Conservation (phyloP, 495 filamentous ascomycete genomes). For the Hamigera avellanea region DNA sequence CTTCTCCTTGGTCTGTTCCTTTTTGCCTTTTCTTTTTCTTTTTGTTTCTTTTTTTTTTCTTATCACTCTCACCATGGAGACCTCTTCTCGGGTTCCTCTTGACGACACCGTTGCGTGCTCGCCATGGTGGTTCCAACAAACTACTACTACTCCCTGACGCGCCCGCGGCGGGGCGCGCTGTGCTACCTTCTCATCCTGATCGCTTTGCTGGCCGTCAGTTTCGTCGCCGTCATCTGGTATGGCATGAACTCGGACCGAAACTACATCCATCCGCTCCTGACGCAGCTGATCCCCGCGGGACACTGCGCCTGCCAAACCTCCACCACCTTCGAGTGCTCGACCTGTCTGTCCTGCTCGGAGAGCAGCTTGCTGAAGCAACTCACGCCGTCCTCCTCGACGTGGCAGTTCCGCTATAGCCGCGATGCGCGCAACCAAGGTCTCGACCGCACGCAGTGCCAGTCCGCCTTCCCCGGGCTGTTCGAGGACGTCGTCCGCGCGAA, state of each 20-base stretch:
- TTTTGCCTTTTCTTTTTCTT: no score
- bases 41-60: no score
- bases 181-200: no score
- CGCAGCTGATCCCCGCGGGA: conserved; percentile 28
- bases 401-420: conserved; percentile 23
- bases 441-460: conserved; percentile 23
- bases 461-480: conserved; percentile 36
- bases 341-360: conserved; percentile 24
- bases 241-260: conserved; percentile 28
- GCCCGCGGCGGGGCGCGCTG: no score
- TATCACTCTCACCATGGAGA: background rate
- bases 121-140: no score
- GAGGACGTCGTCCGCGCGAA: conserved; percentile 29
- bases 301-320: conserved; percentile 30
- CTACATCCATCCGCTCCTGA: conserved; percentile 26
- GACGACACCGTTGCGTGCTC: no score
- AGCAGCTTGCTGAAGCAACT: conserved; percentile 4
- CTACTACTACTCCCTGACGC: no score
- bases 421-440: conserved; percentile 28
- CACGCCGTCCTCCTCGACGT: conserved; percentile 8
- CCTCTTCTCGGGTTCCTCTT: no score
- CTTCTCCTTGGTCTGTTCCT: no score
- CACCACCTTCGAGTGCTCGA: conserved; percentile 29
- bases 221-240: conserved; percentile 19
- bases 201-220: no score